Evolutionary conservation across 2,329 filamentous ascomycete species (phyloP), one percentile per base, ranked within the genome.

Genomic region (Fusarium humuli): DNA sequence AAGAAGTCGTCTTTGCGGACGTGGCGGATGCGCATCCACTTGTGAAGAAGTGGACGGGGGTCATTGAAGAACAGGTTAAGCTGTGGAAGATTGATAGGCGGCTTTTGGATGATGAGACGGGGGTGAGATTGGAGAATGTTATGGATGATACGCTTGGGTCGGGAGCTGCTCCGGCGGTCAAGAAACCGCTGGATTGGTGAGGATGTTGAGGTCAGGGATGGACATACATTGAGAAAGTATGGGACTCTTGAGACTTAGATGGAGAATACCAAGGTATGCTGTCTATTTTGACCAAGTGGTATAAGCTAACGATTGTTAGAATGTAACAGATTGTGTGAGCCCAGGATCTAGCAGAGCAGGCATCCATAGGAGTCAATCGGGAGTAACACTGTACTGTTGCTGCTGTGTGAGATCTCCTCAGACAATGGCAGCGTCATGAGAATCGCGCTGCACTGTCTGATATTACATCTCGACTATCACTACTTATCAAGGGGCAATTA

Each of bases 1-100:
- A 73, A 47, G 84, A 85, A 10, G 79, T 86, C 3, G 79, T 88
- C 6, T 90, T 92, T 71, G 78, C 83, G 40, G 86, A 91, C 75
- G 87, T 94, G 47, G 91, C 91, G 2, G 83, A 81, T 41, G 85
- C 87, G 27, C 92, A 94, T 79, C 92, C 92, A 40, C 70, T 93
- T 52, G 77, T 94, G 41, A 79, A 72, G 61, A 89, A 85, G 77
- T 94, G 92, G 92, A 81, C 81, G 34, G 75, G 18, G 8, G 67
- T 77, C 23, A 73, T 78, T 27, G 76, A 80, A 18, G 72, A 74
- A 52, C 77, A 80, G 63, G 56, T 79, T 20, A 59, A 57, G 44
- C 30, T 70, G 48, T 82, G 80, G 81, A 73, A 74, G 44, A 79
- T 83, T 64, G 70, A 81, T 34, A 63, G 71, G 37, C 62, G 70